Evolutionary conservation across 139 green algal genomes (phyloP).

Genomic region (Chlorella sp.): DNA sequence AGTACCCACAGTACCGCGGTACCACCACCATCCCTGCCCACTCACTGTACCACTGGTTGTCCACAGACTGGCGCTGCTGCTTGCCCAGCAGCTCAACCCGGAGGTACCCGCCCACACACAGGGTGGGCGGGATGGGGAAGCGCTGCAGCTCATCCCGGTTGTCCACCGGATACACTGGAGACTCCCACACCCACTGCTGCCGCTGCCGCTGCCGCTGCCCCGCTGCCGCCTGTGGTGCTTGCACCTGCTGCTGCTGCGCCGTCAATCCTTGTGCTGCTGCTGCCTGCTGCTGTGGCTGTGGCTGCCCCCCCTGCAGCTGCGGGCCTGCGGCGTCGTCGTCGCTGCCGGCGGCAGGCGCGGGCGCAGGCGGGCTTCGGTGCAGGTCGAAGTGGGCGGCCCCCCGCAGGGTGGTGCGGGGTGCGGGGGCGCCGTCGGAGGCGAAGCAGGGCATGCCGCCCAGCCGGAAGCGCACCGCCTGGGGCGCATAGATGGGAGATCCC

Average conservation of each 20-base stretch:
- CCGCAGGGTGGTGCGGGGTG: not conserved
- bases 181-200: slow-evolving; percentile 28
- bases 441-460: slow-evolving; percentile 48
- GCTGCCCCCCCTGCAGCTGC: not conserved
- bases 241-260: not conserved
- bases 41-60: slow-evolving; percentile 49
- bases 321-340: not conserved
- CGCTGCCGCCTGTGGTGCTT: not conserved
- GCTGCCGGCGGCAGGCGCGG: not conserved
- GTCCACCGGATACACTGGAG: not conserved
- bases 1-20: not conserved
- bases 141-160: slow-evolving; percentile 31
- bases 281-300: not conserved
- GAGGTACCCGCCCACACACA: slow-evolving; percentile 41
- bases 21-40: too few species aligned
- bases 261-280: not conserved
- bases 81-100: slow-evolving; percentile 47
- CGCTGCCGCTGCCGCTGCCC: not conserved
- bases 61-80: slow-evolving; percentile 40
- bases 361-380: not conserved
- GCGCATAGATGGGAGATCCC: slow-evolving; percentile 45
- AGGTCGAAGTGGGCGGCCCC: not conserved
- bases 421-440: not conserved
- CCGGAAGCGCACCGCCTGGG: slow-evolving; percentile 33
- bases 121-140: slow-evolving; percentile 35